Percentiles rank a stretch among this genome's conserved stretches.
Evolutionary conservation across 2,329 filamentous ascomycete genomes (phyloP).

Genomic region (Fusarium sublunatum): DNA sequence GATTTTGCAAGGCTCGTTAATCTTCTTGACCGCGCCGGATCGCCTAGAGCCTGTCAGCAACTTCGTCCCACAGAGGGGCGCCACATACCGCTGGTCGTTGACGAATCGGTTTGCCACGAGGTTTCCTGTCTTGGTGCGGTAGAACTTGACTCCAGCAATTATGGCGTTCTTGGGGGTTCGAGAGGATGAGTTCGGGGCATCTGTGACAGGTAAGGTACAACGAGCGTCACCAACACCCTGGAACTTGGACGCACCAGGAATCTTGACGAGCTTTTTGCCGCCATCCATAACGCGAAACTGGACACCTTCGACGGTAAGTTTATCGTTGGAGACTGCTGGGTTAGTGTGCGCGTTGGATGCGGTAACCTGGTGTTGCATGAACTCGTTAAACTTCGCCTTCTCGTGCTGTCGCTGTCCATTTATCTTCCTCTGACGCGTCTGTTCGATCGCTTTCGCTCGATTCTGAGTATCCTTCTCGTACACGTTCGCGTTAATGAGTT

Average conservation of each 20-base stretch:
- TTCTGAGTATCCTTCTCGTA: slow-evolving; percentile 79
- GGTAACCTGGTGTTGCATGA: slow-evolving; percentile 47
- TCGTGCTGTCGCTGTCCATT: slow-evolving; percentile 66
- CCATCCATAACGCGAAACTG: slow-evolving; percentile 78
- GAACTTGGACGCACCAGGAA: slow-evolving; percentile 66
- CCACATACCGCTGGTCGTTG: slow-evolving; percentile 78
- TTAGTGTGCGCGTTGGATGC: slow-evolving; percentile 37
- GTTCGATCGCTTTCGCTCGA: slow-evolving; percentile 76
- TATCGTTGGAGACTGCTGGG: slow-evolving; percentile 62
- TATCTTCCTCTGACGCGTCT: slow-evolving; percentile 70
- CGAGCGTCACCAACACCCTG: neutral
- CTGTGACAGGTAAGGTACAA: slow-evolving; percentile 54
- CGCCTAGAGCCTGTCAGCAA: slow-evolving; percentile 59
- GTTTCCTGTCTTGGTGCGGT: slow-evolving; percentile 88
- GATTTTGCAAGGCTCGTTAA: slow-evolving; percentile 77
- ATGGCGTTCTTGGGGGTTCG: slow-evolving; percentile 78
- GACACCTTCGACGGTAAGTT: slow-evolving; percentile 75
- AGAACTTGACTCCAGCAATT: slow-evolving; percentile 83
- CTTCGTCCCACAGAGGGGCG: slow-evolving; percentile 33
- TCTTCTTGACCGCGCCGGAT: slow-evolving; percentile 71
- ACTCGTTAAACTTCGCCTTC: slow-evolving; percentile 64
- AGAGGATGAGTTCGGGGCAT: slow-evolving; percentile 69
- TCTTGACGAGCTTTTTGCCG: slow-evolving; percentile 83
- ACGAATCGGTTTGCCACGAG: slow-evolving; percentile 82
- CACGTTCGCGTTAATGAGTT: slow-evolving; percentile 83